These are phyloP conservation scores for Erythrobasidium hasegawianum DNA, from an alignment of 1,284 basidiomycete species.

Conservation along the genomic window DNA sequence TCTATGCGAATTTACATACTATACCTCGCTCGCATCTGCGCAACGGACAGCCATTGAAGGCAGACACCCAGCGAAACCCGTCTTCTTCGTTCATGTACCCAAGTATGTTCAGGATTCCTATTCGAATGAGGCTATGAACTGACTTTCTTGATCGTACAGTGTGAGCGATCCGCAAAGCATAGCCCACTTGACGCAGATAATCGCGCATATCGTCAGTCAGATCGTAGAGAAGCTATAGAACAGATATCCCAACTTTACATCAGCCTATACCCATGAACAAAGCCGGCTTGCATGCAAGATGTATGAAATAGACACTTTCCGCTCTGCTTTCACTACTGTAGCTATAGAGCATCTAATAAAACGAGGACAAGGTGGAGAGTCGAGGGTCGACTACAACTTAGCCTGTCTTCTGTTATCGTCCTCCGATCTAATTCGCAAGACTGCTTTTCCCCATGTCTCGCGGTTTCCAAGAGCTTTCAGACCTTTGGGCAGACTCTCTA, in stretches of 20 bases:
- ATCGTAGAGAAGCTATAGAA: background rate
- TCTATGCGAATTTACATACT: constrained; percentile 31
- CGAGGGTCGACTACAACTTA: constrained; percentile 42
- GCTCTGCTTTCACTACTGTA: background rate
- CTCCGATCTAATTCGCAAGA: constrained; percentile 49
- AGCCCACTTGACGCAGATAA: constrained; percentile 7
- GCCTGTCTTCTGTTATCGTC: constrained; percentile 37
- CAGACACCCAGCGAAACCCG: background rate
- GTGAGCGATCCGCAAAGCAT: background rate
- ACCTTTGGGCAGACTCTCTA: constrained; percentile 61
- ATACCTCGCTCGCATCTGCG: constrained; percentile 15
- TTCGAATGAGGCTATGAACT: background rate
- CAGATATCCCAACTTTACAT: too few relatives aligned
- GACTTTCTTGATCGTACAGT: background rate
- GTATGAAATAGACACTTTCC: too few relatives aligned
- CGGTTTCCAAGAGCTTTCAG: constrained; percentile 59
- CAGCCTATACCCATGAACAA: too few relatives aligned
- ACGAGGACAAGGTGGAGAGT: too few relatives aligned
- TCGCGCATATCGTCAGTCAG: constrained; percentile 3
- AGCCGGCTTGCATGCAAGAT: too few relatives aligned
- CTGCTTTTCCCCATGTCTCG: constrained; percentile 89
- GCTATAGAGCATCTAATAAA: background rate
- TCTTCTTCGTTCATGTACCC: constrained; percentile 27
- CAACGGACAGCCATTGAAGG: background rate
- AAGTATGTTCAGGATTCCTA: background rate